Percentiles rank a stretch among this genome's conserved stretches.
Conservation (phyloP, 768 basidiomycete genomes). For the Rossbeevera mucosa region DNA sequence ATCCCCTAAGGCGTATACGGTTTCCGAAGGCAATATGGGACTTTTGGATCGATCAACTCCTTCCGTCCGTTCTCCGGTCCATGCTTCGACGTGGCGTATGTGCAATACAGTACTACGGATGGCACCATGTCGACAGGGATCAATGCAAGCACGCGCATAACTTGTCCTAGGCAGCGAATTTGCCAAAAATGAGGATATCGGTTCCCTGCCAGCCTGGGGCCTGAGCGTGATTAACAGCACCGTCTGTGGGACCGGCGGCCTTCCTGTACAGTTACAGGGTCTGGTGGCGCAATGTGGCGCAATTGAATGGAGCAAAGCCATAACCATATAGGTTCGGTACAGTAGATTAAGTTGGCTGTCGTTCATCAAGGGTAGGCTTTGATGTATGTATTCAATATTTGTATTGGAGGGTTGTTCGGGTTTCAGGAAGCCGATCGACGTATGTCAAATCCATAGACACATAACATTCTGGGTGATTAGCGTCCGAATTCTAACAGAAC, state of each 20-base stretch:
- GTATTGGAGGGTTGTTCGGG: background rate
- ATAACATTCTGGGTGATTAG: background rate
- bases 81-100: background rate
- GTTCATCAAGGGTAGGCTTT: background rate
- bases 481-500: background rate
- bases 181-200: background rate
- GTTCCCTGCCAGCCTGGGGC: too few relatives aligned
- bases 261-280: background rate
- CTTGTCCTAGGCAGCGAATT: background rate
- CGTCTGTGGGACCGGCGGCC: background rate
- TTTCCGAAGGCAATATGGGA: background rate
- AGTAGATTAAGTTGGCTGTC: background rate
- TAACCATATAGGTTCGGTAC: too few relatives aligned
- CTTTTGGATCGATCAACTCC: background rate
- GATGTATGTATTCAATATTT: background rate
- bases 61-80: background rate
- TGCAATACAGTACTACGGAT: too few relatives aligned
- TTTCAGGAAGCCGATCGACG: background rate
- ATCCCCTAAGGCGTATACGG: background rate
- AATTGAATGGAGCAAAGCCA: too few relatives aligned
- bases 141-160: background rate
- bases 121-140: background rate
- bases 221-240: background rate
- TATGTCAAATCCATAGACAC: background rate
- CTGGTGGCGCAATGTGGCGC: background rate